Percentiles rank a stretch among this genome's conserved stretches.
phyloP scores from a whole-genome alignment of 106 monocot genomes.

The Dioscorea zingiberensis region DNA sequence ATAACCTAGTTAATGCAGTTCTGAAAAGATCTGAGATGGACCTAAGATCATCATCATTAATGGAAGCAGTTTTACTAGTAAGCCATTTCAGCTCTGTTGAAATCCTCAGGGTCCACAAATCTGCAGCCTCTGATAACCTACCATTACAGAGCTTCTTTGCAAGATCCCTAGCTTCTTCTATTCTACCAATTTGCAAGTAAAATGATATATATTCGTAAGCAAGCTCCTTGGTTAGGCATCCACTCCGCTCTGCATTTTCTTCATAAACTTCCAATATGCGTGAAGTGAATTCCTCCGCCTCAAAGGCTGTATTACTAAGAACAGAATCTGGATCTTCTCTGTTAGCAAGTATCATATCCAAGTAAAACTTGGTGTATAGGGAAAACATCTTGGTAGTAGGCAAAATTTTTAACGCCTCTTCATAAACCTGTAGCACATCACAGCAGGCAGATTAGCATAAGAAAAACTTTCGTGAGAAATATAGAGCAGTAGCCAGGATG shows the following conservation, averaged over 20 bases:
- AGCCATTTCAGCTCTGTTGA: slow-evolving; percentile 50
- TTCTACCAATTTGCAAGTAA: slow-evolving; percentile 38
- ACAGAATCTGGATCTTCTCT: slow-evolving; percentile 15
- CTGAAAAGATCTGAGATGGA: slow-evolving; percentile 32
- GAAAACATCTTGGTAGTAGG: slow-evolving; percentile 63
- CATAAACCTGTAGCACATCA: slow-evolving; percentile 43
- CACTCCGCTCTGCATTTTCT: slow-evolving; percentile 44
- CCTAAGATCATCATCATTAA: slow-evolving; percentile 32
- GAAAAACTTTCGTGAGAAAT: too few species aligned
- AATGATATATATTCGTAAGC: slow-evolving; percentile 51
- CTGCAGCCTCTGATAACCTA: slow-evolving; percentile 39
- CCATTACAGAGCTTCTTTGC: slow-evolving; percentile 46
- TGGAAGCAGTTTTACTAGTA: slow-evolving; percentile 22
- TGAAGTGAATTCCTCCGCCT: slow-evolving; percentile 26
- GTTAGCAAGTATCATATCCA: slow-evolving; percentile 22
- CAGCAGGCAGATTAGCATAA: slow-evolving; percentile 1
- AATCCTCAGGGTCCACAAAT: slow-evolving; percentile 39
- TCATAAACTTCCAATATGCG: slow-evolving; percentile 39
- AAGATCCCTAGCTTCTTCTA: slow-evolving; percentile 46
- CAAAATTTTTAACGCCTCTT: slow-evolving; percentile 46
- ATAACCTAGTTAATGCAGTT: slow-evolving; percentile 25
- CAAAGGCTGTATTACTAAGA: slow-evolving; percentile 9
- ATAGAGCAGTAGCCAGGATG: too few species aligned
- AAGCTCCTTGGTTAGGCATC: slow-evolving; percentile 48
- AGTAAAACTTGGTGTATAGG: slow-evolving; percentile 49